Evolutionary conservation across 257 asterid genomes (phyloP).

Genomic region (Solanum pennellii): DNA sequence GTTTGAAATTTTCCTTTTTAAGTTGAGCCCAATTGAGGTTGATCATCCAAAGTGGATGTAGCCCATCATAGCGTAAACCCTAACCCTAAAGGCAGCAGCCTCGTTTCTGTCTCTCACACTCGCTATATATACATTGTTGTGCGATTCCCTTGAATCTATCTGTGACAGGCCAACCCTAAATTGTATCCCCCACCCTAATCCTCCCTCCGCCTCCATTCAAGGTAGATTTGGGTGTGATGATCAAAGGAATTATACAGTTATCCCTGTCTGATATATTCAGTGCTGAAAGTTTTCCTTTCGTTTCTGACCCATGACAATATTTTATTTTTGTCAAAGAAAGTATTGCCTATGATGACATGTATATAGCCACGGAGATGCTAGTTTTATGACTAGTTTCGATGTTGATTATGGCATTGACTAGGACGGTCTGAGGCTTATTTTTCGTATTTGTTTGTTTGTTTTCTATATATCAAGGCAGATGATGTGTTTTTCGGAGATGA

Average conservation of each 20-base stretch:
- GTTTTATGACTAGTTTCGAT: background rate
- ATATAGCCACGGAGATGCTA: background rate
- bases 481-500: constrained; percentile 50
- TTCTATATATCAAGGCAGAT: constrained; percentile 17
- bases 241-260: constrained; percentile 2
- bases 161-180: constrained; percentile 23
- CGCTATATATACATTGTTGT: background rate
- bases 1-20: too few relatives aligned
- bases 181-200: background rate
- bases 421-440: constrained; percentile 17
- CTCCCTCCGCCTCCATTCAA: background rate
- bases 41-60: background rate
- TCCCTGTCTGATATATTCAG: constrained; percentile 12
- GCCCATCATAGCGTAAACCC: background rate
- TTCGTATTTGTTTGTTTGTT: too few relatives aligned
- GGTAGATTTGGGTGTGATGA: constrained; percentile 1
- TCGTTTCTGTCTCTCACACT: background rate
- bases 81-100: background rate
- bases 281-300: constrained; percentile 1
- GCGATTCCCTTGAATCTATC: too few relatives aligned
- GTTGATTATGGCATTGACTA: constrained; percentile 9
- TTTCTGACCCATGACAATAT: background rate
- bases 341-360: background rate
- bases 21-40: background rate
- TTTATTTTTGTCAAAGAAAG: background rate